phyloP scores from a whole-genome alignment of 257 asterid species.

The Striga asiatica region DNA sequence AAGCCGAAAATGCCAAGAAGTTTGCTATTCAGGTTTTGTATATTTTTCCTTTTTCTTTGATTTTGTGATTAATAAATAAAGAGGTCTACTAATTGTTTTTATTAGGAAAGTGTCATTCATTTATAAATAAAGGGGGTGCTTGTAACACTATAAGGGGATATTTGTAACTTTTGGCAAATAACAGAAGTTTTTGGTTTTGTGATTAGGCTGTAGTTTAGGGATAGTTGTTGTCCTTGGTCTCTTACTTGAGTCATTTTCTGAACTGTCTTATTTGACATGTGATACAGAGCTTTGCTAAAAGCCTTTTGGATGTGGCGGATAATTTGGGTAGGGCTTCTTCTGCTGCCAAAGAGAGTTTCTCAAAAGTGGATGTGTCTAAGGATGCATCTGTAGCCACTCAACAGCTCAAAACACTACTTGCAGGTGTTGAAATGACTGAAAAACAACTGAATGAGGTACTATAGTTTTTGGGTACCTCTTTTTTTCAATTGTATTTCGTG shows the following conservation, averaged over 20 bases:
- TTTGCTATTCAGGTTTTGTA: conserved; percentile 69
- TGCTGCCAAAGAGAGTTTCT: conserved; percentile 73
- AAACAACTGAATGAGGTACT: conserved; percentile 89
- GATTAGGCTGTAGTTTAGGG: background rate
- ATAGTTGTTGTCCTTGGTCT: background rate
- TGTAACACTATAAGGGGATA: background rate
- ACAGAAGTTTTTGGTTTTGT: background rate
- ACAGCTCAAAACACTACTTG: conserved; percentile 73
- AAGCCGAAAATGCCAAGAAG: conserved; percentile 72
- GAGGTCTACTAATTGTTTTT: background rate
- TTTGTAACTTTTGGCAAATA: background rate
- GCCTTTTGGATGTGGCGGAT: conserved; percentile 73
- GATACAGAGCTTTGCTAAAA: conserved; percentile 74
- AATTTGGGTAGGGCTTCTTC: conserved; percentile 79
- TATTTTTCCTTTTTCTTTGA: background rate
- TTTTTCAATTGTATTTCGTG: background rate
- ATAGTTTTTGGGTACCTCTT: background rate
- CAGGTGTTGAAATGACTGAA: conserved; percentile 99
- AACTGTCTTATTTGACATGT: conserved; percentile 1
- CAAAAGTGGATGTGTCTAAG: conserved; percentile 52
- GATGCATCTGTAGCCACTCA: conserved; percentile 65
- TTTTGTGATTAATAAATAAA: background rate
- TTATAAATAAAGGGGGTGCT: too few relatives aligned
- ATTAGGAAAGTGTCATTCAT: too few relatives aligned
- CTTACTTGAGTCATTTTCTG: background rate